Conservation (phyloP, 192 early-diverging fungal species). For the Linnemannia elongata region DNA sequence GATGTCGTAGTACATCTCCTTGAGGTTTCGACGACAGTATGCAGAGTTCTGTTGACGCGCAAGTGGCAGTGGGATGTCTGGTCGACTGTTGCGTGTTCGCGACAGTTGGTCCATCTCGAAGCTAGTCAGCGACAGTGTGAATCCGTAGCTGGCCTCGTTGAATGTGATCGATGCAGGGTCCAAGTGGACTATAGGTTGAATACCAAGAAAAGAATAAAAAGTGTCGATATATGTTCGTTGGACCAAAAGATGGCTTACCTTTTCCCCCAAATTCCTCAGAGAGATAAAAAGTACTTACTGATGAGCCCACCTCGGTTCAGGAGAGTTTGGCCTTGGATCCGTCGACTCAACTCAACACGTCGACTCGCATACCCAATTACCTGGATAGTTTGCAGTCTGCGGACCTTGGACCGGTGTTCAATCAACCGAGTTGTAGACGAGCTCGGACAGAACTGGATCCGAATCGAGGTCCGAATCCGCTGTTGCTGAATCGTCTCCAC, state of each 20-base stretch:
- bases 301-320: constrained; percentile 28
- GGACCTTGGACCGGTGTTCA: constrained; percentile 14
- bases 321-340: constrained; percentile 29
- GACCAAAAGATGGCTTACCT: neutral
- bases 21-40: constrained; percentile 52
- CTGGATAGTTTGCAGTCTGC: constrained; percentile 27
- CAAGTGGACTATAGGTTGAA: constrained; percentile 26
- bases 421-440: neutral
- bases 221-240: neutral
- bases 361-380: constrained; percentile 42
- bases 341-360: constrained; percentile 36
- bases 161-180: constrained; percentile 36
- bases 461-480: constrained; percentile 13
- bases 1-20: constrained; percentile 45
- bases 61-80: constrained; percentile 31
- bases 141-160: constrained; percentile 51
- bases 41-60: constrained; percentile 44
- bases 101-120: neutral
- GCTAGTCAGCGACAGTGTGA: constrained; percentile 38
- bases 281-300: constrained; percentile 1
- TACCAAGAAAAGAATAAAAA: neutral
- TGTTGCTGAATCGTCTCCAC: constrained; percentile 34
- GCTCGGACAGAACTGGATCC: constrained; percentile 44
- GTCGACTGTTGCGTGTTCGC: neutral
- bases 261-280: neutral